Base-by-base conservation (phyloP, 345 rosid species). In the Orychophragmus violaceus region DNA sequence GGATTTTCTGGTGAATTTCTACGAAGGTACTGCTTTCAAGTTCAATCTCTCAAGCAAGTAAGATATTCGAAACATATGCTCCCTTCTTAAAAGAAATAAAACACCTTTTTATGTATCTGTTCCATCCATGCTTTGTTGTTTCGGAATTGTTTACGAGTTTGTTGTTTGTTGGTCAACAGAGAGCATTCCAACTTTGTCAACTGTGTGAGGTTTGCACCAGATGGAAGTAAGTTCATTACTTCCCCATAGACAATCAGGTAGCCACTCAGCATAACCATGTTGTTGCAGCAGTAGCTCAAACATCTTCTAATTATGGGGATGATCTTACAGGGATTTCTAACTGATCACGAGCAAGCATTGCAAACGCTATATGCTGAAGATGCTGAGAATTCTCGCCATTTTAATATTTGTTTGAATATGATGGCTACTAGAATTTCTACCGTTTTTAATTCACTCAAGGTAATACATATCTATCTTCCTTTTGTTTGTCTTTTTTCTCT, bases 121-220 rank as follows among this genome's bases (percentile, higher is more conserved):
- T 25, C 3, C n/a, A 25, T 3, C 28, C 5, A 25, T 2, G 28
- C 4, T 25, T 5, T 2, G 3, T 4, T 25, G 28, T 25, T 5
- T 5, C 6, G n/a, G n/a, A n/a, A n/a, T n/a, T n/a, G n/a, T n/a
- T n/a, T n/a, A n/a, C n/a, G n/a, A n/a, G n/a, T n/a, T n/a, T n/a
- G n/a, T n/a, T n/a, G n/a, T 63, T 72, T 25, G 45, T n/a, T 72
- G 46, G 62, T 70, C 54, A 10, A 78, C 76, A 89, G 98, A 82
- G 90, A 85, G 52, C 98, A 92, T 75, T 80, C 95, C 17, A 92
- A 89, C 85, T 92, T 92, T 80, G 98, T 82, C 72, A 92, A 92
- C 70, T 92, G 98, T 49, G 76, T 87, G 76, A 87, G 98, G 70
- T 92, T 78, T 66, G 87, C 98, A 49, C 95, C 97, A 5, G 97